Evolutionary conservation across 108 stramenopile genomes (phyloP).

Genomic region (Nitzschia sp.): DNA sequence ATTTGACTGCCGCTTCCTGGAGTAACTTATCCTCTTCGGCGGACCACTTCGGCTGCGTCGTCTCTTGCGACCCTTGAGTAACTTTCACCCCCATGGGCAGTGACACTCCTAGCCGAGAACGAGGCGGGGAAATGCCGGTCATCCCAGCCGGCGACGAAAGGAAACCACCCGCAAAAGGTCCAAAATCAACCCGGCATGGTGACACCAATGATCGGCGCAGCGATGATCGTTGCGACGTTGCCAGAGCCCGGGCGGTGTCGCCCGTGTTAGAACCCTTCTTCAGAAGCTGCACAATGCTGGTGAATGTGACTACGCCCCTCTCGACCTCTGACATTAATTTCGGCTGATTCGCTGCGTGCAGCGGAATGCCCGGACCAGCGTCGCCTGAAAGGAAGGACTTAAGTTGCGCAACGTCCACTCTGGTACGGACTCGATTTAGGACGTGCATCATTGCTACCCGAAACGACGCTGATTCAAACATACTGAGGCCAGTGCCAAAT

Average conservation of each 20-base stretch:
- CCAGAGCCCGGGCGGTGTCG: constrained; percentile 19
- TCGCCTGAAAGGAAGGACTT: constrained; percentile 24
- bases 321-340: not conserved
- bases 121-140: constrained; percentile 34
- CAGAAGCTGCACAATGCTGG: constrained; percentile 19
- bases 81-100: constrained; percentile 78
- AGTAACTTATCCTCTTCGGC: constrained; percentile 53
- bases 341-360: not conserved
- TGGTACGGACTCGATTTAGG: constrained; percentile 26
- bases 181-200: constrained; percentile 57
- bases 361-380: constrained; percentile 35
- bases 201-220: constrained; percentile 30
- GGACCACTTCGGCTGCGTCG: constrained; percentile 49
- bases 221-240: constrained; percentile 26
- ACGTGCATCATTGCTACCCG: constrained; percentile 33
- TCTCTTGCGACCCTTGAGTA: constrained; percentile 27
- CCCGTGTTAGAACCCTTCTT: constrained; percentile 20
- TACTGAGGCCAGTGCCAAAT: constrained; percentile 15
- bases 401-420: constrained; percentile 26
- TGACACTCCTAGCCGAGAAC: constrained; percentile 46
- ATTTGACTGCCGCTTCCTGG: constrained; percentile 40
- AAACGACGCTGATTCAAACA: constrained; percentile 44
- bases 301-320: constrained; percentile 1
- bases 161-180: constrained; percentile 54
- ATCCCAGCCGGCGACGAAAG: constrained; percentile 39